A percentile compares a stretch with the other conserved stretches of the same genome.
phyloP scores from a whole-genome alignment of 73 alveolate species.

The Durusdinium trenchii region DNA sequence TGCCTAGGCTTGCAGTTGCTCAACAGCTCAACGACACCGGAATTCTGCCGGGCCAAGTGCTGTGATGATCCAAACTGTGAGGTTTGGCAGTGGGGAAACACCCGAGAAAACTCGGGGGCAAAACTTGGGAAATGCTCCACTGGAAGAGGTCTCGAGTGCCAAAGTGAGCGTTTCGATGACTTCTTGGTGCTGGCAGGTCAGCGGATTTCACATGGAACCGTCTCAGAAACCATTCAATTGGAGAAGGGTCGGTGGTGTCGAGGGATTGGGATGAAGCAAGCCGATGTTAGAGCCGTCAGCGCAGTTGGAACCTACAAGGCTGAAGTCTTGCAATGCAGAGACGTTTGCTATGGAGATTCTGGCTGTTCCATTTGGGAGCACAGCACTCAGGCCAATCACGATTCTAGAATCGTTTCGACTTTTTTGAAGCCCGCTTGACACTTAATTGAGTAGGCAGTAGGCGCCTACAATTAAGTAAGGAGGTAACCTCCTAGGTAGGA shows the following conservation, averaged over 20 bases:
- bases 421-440: too few species aligned
- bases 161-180: conserved; percentile 80
- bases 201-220: conserved; percentile 72
- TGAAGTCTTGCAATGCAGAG: conserved; percentile 79
- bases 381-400: conserved; percentile 35
- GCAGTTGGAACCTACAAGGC: conserved; percentile 85
- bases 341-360: conserved; percentile 70
- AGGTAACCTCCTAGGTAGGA: too few species aligned
- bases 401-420: too few species aligned
- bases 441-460: too few species aligned
- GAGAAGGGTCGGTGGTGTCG: conserved; percentile 85
- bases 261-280: conserved; percentile 85
- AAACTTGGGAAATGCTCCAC: conserved; percentile 33
- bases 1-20: conserved; percentile 67
- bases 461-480: too few species aligned
- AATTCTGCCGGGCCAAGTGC: conserved; percentile 54
- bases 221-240: conserved; percentile 68
- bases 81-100: conserved; percentile 89
- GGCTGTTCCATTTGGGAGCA: conserved; percentile 91
- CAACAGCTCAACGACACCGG: neutral
- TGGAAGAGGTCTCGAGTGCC: conserved; percentile 83
- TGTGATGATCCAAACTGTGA: conserved; percentile 81
- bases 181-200: conserved; percentile 58
- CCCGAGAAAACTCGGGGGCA: conserved; percentile 79
- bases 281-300: conserved; percentile 50